Conservation (phyloP, 768 basidiomycete species). For the Pilatotrama ljubarskyi region DNA sequence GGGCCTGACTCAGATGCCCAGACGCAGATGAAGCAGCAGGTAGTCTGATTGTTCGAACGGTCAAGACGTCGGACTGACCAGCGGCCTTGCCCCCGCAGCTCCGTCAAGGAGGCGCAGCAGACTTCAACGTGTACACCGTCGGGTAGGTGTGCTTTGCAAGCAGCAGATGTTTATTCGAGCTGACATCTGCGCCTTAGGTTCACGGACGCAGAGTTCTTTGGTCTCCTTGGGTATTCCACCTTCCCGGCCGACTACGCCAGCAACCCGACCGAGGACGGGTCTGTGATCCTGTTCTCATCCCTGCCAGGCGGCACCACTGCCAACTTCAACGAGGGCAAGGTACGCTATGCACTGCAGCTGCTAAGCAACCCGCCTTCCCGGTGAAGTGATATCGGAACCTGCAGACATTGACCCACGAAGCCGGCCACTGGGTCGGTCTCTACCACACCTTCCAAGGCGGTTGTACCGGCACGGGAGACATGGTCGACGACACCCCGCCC, state of each 20-base stretch:
- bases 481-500: conserved; percentile 47
- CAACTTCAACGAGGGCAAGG: conserved; percentile 39
- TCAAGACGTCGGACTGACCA: too few relatives aligned
- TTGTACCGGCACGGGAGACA: conserved; percentile 41
- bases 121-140: conserved; percentile 53
- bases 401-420: conserved; percentile 55
- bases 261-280: conserved; percentile 49
- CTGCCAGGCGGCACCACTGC: conserved; percentile 42
- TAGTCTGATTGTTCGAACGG: too few relatives aligned
- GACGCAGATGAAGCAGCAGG: conserved; percentile 52
- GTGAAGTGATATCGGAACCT: not conserved
- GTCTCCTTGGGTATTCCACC: conserved; percentile 55
- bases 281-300: conserved; percentile 37
- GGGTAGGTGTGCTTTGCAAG: too few relatives aligned
- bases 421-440: conserved; percentile 62
- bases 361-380: not conserved
- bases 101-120: conserved; percentile 40
- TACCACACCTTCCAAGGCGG: conserved; percentile 62
- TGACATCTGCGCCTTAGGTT: too few relatives aligned
- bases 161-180: too few relatives aligned
- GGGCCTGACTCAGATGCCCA: conserved; percentile 38
- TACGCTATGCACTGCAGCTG: conserved; percentile 7
- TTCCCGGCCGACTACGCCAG: conserved; percentile 46
- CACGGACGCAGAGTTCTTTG: too few relatives aligned
- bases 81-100: too few relatives aligned